phyloP scores from a whole-genome alignment of 1,139 yeast genomes.

The Suhomyces yuchorum region DNA sequence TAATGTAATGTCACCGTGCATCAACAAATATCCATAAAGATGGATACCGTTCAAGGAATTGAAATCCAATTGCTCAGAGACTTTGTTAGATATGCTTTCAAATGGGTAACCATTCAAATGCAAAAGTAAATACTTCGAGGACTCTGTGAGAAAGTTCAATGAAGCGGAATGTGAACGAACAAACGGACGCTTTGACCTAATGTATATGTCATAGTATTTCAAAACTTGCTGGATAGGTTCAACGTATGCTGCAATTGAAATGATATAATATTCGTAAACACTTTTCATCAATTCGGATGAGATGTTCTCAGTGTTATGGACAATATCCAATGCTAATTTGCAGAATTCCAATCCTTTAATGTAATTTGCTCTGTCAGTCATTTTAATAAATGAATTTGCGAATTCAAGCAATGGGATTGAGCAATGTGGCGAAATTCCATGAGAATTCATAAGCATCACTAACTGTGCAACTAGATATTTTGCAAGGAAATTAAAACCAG shows the following conservation, averaged over 20 bases:
- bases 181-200: conserved; percentile 22
- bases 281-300: conserved; percentile 41
- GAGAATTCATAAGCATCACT: conserved; percentile 25
- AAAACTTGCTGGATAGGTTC: conserved; percentile 46
- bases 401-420: conserved; percentile 34
- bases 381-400: conserved; percentile 41
- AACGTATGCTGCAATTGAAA: conserved; percentile 45
- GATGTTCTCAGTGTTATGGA: conserved; percentile 38
- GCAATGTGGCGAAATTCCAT: conserved; percentile 32
- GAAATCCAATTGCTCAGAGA: conserved; percentile 3
- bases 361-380: conserved; percentile 32
- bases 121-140: conserved; percentile 21
- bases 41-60: conserved; percentile 15
- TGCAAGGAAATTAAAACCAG: conserved; percentile 28
- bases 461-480: conserved; percentile 28
- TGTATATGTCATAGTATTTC: conserved; percentile 32
- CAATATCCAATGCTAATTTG: conserved; percentile 40
- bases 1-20: conserved; percentile 21
- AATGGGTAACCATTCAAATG: conserved; percentile 23
- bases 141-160: conserved; percentile 19
- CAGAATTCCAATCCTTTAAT: conserved; percentile 32
- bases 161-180: conserved; percentile 15
- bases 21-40: conserved; percentile 12
- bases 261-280: conserved; percentile 47
- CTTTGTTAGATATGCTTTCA: conserved; percentile 5